Base-by-base conservation (phyloP, 805 yeast genomes). In the Wickerhamiella shivajii region DNA sequence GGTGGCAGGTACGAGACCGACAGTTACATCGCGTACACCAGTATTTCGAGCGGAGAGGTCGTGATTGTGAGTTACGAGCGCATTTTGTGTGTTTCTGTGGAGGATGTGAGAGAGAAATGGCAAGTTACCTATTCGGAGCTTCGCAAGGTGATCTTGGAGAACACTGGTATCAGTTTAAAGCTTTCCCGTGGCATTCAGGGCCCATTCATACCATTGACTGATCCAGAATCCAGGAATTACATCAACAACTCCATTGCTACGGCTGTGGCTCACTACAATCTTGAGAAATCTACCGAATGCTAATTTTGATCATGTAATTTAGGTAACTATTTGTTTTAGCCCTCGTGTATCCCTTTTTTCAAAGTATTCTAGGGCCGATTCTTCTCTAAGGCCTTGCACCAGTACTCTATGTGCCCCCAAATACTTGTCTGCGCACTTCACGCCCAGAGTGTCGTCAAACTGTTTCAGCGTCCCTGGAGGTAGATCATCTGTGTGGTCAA, bases 141-240 rank as follows among this genome's bases (percentile, higher is more conserved):
- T 31, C 73, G 68, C 42, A 66, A 83, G 2, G 77, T 87, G 23
- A 66, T 80, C 0, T 64, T 78, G 46, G 95, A 81, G 44, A 62
- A 70, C 15, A 73, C 84, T 0, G 98, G 98, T 0, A 69, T 87
- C 21, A 67, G 69, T 31, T 64, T 87, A 40, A 70, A 66, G 8
- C 59, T 77, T 38, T 67, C 71, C 45, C 62, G 65, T 3, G 67
- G 65, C 17, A 63, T 63, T 24, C 63, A 57, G 27, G 76, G 74
- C n/a, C 74, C 75, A 21, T 87, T 87, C 50, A 71, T 87, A 29
- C 93, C 95, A 2, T 63, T 87, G 26, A 72, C 79, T 0, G 90
- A 80, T 34, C 59, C 62, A 14, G 56, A 65, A 7, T 73, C 75
- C 38, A 64, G 85, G 41, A 61, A 62, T 39, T 74, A 69, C 49